Evolutionary conservation across 1,284 basidiomycete genomes (phyloP).

Genomic region (Porodaedalea pini): DNA sequence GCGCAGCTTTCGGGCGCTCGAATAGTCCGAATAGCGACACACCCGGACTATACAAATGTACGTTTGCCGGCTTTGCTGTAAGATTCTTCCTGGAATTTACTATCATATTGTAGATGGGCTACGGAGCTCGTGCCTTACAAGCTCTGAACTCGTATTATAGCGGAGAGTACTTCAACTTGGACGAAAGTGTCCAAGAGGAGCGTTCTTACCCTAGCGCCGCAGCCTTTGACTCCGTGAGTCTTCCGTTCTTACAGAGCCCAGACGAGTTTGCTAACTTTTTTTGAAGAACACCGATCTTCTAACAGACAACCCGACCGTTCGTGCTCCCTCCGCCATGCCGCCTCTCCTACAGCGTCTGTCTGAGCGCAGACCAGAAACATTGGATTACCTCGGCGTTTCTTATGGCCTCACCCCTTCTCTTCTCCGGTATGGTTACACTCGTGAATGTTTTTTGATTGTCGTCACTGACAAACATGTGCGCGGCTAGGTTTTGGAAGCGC

Average conservation of each 20-base stretch:
- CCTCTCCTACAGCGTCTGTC: slow-evolving; percentile 89
- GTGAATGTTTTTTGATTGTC: neutral
- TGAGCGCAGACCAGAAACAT: slow-evolving; percentile 84
- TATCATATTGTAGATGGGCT: slow-evolving; percentile 76
- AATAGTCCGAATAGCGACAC: slow-evolving; percentile 93
- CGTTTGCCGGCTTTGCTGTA: slow-evolving; percentile 30
- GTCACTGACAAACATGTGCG: neutral
- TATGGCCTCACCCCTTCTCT: slow-evolving; percentile 91
- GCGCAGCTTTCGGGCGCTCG: slow-evolving; percentile 89
- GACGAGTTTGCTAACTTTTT: neutral
- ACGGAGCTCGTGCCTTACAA: slow-evolving; percentile 89
- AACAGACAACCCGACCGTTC: slow-evolving; percentile 73
- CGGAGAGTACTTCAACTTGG: slow-evolving; percentile 88
- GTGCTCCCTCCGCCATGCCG: slow-evolving; percentile 81
- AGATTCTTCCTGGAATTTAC: slow-evolving; percentile 14
- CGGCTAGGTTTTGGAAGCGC: slow-evolving; percentile 88
- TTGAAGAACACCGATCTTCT: slow-evolving; percentile 50
- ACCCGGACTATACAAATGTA: slow-evolving; percentile 90
- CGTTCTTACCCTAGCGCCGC: slow-evolving; percentile 61
- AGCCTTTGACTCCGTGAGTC: slow-evolving; percentile 56
- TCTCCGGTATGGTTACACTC: slow-evolving; percentile 49
- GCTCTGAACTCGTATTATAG: slow-evolving; percentile 89
- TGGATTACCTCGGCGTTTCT: slow-evolving; percentile 96
- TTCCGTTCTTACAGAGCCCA: slow-evolving; percentile 1
- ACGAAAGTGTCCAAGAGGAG: slow-evolving; percentile 60